phyloP scores from a whole-genome alignment of 768 basidiomycete genomes.

The Rhodotorula graminis region DNA sequence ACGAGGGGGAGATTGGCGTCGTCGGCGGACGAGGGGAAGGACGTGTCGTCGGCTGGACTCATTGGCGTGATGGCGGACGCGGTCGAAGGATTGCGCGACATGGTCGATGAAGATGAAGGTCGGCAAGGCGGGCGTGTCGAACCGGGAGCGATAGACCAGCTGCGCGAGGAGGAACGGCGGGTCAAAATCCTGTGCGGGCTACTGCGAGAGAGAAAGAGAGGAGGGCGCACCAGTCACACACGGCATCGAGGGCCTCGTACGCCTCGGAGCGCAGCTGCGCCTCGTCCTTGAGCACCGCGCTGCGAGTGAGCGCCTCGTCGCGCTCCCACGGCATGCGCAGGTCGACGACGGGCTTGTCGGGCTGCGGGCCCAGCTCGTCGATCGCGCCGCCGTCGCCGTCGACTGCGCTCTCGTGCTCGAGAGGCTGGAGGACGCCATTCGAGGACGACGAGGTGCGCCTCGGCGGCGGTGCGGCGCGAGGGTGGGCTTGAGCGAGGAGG shows the following conservation, averaged over 20 bases:
- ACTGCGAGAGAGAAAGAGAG: neutral
- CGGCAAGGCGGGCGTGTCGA: no score
- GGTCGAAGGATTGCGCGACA: constrained; percentile 7
- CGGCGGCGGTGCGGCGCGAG: no score
- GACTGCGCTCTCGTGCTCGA: neutral
- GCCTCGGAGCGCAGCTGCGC: constrained; percentile 18
- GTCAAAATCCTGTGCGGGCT: neutral
- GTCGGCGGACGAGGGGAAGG: neutral
- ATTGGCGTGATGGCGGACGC: constrained; percentile 49
- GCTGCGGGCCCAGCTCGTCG: constrained; percentile 61
- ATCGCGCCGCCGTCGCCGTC: constrained; percentile 24
- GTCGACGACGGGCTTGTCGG: constrained; percentile 48
- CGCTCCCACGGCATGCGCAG: constrained; percentile 25
- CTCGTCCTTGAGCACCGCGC: neutral
- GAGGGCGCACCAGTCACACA: constrained; percentile 19
- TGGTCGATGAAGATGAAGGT: constrained; percentile 38
- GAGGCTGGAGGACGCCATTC: neutral
- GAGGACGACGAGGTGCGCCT: neutral
- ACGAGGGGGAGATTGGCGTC: constrained; percentile 47
- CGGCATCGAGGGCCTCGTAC: constrained; percentile 9
- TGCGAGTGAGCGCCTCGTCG: neutral
- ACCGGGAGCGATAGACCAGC: neutral
- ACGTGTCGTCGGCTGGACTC: neutral
- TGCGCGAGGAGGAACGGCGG: constrained; percentile 12
- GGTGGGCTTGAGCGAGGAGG: neutral